phyloP scores from a whole-genome alignment of 257 asterid genomes.

The Ballota nigra region DNA sequence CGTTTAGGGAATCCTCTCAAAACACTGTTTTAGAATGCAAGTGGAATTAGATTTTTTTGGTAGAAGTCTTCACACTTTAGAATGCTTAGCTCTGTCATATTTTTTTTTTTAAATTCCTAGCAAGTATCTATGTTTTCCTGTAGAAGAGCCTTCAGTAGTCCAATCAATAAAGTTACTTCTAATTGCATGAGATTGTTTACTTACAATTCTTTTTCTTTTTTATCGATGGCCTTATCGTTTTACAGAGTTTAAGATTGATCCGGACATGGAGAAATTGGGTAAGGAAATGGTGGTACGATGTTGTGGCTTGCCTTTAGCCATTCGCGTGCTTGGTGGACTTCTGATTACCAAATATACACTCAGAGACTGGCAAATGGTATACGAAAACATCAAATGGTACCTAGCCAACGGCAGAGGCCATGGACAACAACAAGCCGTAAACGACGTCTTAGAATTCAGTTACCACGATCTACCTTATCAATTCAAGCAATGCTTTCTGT shows the following conservation, averaged over 20 bases:
- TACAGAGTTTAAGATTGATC: conserved; percentile 25
- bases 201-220: neutral
- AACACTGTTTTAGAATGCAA: no score
- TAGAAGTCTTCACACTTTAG: no score
- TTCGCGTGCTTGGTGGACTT: conserved; percentile 36
- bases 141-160: no score
- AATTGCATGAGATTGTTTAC: neutral
- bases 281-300: conserved; percentile 35
- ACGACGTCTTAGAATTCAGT: conserved; percentile 33
- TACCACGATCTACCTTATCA: conserved; percentile 35
- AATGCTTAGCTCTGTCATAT: no score
- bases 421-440: conserved; percentile 26
- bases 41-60: no score
- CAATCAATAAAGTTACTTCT: no score
- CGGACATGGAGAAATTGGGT: conserved; percentile 31
- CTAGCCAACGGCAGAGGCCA: conserved; percentile 30
- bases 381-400: conserved; percentile 31
- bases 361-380: conserved; percentile 33
- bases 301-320: conserved; percentile 40
- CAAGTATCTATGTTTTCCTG: no score
- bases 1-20: no score
- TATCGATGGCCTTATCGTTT: neutral
- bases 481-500: conserved; percentile 41
- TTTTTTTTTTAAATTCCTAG: no score
- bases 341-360: conserved; percentile 22